Evolutionary conservation across 129 eudicot genomes (phyloP).

Genomic region (sunflower (Helianthus annuus)): HanXRQr2.0-SUNRISE NC_035443.2:189587489-189587988

Average conservation of each 20-base stretch:
- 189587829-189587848: slow-evolving; percentile 88
- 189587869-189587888: too few species aligned
- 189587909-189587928: slow-evolving; percentile 43
- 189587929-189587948: slow-evolving; percentile 72
- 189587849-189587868: neutral
- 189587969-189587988: slow-evolving; percentile 77
- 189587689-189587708: slow-evolving; percentile 75
- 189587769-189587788: slow-evolving; percentile 47
- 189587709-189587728: slow-evolving; percentile 55
- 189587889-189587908: too few species aligned
- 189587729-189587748: slow-evolving; percentile 55
- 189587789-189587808: slow-evolving; percentile 74
- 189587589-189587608: slow-evolving; percentile 57
- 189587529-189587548: slow-evolving; percentile 43
- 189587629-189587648: slow-evolving; percentile 71
- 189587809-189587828: slow-evolving; percentile 48
- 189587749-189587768: slow-evolving; percentile 68
- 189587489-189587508: slow-evolving; percentile 75
- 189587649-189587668: slow-evolving; percentile 67
- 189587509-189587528: slow-evolving; percentile 67
- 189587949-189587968: slow-evolving; percentile 71
- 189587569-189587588: neutral
- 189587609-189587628: slow-evolving; percentile 64
- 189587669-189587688: slow-evolving; percentile 80
- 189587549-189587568: neutral